Percentiles rank a stretch among this genome's conserved stretches.
phyloP scores from a whole-genome alignment of 495 filamentous ascomycete species.

The Penicillium pulvis region DNA sequence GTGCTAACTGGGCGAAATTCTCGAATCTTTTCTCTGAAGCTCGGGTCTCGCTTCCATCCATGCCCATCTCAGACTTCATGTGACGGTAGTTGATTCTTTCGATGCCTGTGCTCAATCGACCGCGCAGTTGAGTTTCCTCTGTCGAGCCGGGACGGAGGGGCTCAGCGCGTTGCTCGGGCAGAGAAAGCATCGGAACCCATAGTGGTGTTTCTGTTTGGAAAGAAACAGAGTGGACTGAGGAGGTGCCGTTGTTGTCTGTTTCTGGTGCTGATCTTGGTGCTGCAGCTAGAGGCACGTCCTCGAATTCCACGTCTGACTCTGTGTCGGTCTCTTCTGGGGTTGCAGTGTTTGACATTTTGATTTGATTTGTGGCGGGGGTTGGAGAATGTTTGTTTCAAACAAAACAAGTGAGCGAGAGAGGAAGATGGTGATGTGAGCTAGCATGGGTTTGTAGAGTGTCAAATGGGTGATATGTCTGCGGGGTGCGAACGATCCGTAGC shows the following conservation, averaged over 20 bases:
- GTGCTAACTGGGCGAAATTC: conserved; percentile 65
- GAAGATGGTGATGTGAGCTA: background rate
- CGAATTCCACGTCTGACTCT: conserved; percentile 29
- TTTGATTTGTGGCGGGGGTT: background rate
- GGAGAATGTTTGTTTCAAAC: background rate
- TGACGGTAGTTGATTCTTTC: conserved; percentile 28
- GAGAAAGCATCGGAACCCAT: conserved; percentile 20
- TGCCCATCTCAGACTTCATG: conserved; percentile 66
- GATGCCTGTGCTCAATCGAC: conserved; percentile 18
- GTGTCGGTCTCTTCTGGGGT: conserved; percentile 1
- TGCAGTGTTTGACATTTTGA: background rate
- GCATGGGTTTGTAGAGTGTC: background rate
- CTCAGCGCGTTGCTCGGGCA: conserved; percentile 43
- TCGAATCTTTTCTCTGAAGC: conserved; percentile 65
- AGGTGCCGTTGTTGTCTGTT: background rate
- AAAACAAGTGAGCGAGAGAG: background rate
- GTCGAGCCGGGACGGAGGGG: conserved; percentile 69
- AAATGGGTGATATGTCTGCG: background rate
- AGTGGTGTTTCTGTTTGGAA: background rate
- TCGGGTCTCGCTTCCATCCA: conserved; percentile 40
- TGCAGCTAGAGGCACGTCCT: conserved; percentile 23
- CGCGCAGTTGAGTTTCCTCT: conserved; percentile 64
- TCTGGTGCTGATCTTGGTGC: background rate
- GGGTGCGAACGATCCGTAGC: background rate
- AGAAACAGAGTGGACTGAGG: background rate